Conservation (phyloP, 148 eudicot genomes). For the Chenopodium berlandieri region DNA sequence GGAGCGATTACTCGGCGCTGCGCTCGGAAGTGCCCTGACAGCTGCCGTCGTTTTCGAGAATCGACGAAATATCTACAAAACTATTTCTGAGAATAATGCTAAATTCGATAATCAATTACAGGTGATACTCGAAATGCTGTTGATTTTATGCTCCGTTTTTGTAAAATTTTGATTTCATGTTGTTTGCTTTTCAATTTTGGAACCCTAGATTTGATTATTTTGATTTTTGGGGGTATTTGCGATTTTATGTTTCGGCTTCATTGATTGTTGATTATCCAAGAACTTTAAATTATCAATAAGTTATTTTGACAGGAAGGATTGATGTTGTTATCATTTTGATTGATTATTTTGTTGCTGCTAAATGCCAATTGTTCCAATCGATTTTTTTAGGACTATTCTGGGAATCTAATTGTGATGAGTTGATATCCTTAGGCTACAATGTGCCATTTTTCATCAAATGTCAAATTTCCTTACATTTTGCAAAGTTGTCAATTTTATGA, state of each 20-base stretch:
- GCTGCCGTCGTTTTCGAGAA: constrained; percentile 51
- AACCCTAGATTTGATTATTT: constrained; percentile 10
- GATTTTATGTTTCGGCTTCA: not conserved
- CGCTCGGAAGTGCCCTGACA: constrained; percentile 47
- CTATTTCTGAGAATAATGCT: constrained; percentile 44
- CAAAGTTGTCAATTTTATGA: not conserved
- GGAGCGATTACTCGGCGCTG: constrained; percentile 76
- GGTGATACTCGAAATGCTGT: constrained; percentile 23
- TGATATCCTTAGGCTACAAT: not conserved
- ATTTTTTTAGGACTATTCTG: not conserved
- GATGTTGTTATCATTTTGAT: not conserved
- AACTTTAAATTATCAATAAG: not conserved
- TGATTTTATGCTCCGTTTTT: not conserved
- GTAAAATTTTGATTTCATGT: not conserved
- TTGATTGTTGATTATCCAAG: not conserved
- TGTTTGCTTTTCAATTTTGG: not conserved
- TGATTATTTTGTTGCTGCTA: not conserved
- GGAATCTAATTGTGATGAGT: not conserved
- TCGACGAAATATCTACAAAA: constrained; percentile 46
- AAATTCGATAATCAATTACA: constrained; percentile 35
- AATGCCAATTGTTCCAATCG: not conserved
- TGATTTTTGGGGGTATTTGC: not conserved
- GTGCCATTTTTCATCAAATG: not conserved
- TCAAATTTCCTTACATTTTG: not conserved
- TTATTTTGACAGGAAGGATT: too few species aligned